Evolutionary conservation across 371 early-diverging fungal species (phyloP), one percentile per base, ranked within the genome.

Genomic region (Mycotypha africana): DNA sequence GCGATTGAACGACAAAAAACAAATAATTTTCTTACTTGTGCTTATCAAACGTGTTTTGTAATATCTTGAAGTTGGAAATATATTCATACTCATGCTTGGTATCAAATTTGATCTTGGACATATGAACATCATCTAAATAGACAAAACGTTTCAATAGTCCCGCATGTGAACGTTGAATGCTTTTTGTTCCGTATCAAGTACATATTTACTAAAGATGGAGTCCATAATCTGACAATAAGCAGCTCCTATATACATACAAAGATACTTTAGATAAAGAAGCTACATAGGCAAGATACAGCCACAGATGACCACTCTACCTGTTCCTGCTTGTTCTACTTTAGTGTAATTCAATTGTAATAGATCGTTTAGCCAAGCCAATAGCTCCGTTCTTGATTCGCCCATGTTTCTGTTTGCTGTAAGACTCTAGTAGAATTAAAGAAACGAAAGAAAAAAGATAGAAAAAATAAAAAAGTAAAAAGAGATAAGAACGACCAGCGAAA

Each of bases 1-100:
- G 30, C 20, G 19, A 10, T 5, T 24, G 6, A 20, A 24, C 23
- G 8, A 4, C 26, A 14, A 16, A 11, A 42, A 19, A 9, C 24
- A 42, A 42, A 28, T 15, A 30, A 5, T 16, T 16, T 28, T 54
- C 62, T 64, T 64, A 66, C 79, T 82, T 85, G 75, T 92, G 89
- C 62, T 80, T 84, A 60, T 84, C 79, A 57, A 95, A 89, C 32
- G 76, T 67, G 51, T 73, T 68, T 65, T 94, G 96, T 34, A 95
- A 80, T 35, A 93, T 72, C 71, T 95, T 94, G 69, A 78, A 93
- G 72, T 95, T 95, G 19, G 76, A 63, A 22, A 93, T 80, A 56
- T 89, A 95, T 67, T 94, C 93, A 71, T 92, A 94, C 53, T 92
- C 93, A 56, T 92, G 90, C 64, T 88, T 90, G 38, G 93, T 88